Evolutionary conservation across 352 stramenopile genomes (phyloP).

Genomic region (Globisporangium iwayamae): DNA sequence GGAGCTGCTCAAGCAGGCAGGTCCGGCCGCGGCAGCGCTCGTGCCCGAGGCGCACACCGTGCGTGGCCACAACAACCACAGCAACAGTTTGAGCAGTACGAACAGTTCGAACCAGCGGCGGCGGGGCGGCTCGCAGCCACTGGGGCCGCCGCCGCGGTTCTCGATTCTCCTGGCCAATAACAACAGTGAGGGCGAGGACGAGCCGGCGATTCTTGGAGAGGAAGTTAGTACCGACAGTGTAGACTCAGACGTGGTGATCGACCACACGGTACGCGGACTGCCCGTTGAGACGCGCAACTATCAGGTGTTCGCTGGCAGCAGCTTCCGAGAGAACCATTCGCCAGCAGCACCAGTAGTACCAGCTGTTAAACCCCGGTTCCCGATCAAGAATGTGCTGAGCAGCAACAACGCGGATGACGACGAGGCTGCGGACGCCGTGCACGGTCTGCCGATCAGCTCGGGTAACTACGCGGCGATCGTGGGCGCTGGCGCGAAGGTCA

Average conservation of each 20-base stretch:
- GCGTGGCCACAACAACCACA: conserved; percentile 11
- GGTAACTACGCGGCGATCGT: conserved; percentile 51
- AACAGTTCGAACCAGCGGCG: not conserved
- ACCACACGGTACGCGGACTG: conserved; percentile 19
- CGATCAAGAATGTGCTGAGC: conserved; percentile 2
- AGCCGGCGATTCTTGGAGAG: conserved; percentile 1
- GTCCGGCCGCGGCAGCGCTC: not conserved
- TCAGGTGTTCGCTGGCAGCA: conserved; percentile 6
- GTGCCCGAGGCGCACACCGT: conserved; percentile 15
- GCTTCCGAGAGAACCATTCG: not conserved
- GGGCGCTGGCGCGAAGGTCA: conserved; percentile 18
- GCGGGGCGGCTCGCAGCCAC: not conserved
- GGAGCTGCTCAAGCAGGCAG: conserved; percentile 37
- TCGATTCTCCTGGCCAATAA: conserved; percentile 3
- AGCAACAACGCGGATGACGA: conserved; percentile 11
- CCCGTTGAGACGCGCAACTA: conserved; percentile 38
- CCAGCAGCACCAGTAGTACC: conserved; percentile 10
- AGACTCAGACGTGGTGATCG: not conserved
- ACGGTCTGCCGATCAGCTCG: conserved; percentile 45
- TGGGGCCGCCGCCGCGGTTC: conserved; percentile 7
- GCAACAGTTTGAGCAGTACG: not conserved
- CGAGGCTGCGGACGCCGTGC: conserved; percentile 35
- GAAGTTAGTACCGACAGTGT: not conserved
- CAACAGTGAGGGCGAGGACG: not conserved
- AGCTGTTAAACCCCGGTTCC: conserved; percentile 8